Conservation (phyloP, 1,284 basidiomycete species). For the Cryptococcus neoformans region DNA sequence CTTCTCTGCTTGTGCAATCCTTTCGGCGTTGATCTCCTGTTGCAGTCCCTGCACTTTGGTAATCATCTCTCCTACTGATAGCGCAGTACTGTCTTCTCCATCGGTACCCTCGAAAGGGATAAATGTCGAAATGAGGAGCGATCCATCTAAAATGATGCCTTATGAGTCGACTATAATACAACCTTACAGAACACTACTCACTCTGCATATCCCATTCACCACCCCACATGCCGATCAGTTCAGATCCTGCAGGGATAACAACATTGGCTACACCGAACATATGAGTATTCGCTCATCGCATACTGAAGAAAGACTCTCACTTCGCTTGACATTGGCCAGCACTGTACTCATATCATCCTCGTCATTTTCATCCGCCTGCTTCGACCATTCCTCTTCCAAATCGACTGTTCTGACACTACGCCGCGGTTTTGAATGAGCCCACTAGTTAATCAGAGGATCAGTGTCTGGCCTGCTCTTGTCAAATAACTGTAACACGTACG, state of each 20-base stretch:
- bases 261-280: conserved; percentile 32
- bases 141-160: conserved; percentile 32
- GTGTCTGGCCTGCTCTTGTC: neutral
- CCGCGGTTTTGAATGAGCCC: conserved; percentile 43
- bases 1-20: conserved; percentile 11
- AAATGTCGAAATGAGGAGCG: conserved; percentile 46
- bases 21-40: conserved; percentile 34
- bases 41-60: conserved; percentile 40
- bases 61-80: conserved; percentile 48
- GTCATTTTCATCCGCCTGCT: conserved; percentile 28
- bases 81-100: conserved; percentile 45
- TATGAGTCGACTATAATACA: neutral
- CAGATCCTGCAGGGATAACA: conserved; percentile 46
- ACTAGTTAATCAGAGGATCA: conserved; percentile 15
- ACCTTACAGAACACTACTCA: no score
- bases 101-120: conserved; percentile 50
- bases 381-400: conserved; percentile 42
- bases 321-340: conserved; percentile 40
- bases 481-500: conserved; percentile 11
- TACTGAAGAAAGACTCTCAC: conserved; percentile 21
- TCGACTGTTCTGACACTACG: conserved; percentile 40
- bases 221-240: conserved; percentile 48
- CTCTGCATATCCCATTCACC: conserved; percentile 48
- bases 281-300: neutral
- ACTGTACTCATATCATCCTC: conserved; percentile 42